Percentiles rank a stretch among this genome's conserved stretches.
Conservation (phyloP, 495 filamentous ascomycete species). For the Penicillium roqueforti region DNA sequence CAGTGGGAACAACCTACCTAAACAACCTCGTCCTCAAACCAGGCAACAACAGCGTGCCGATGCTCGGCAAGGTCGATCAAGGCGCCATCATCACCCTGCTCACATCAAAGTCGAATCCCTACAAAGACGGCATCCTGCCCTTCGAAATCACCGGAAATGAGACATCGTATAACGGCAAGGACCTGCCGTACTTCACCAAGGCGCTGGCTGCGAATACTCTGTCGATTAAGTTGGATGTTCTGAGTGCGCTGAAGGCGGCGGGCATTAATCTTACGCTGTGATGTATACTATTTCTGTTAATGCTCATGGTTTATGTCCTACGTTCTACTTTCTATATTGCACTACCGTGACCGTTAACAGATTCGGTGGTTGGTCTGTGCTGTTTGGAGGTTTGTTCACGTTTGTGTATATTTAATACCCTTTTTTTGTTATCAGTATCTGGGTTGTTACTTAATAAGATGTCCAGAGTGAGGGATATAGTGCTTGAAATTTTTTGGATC, state of each 20-base stretch:
- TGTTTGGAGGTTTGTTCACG: not conserved
- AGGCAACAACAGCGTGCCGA: slow-evolving; percentile 54
- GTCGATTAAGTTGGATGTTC: slow-evolving; percentile 40
- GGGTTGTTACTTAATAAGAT: not conserved
- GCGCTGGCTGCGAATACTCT: slow-evolving; percentile 42
- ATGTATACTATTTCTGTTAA: not conserved
- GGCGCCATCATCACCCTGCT: slow-evolving; percentile 41
- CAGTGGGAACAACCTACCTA: slow-evolving; percentile 53
- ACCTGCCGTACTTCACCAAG: slow-evolving; percentile 58
- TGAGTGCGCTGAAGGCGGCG: slow-evolving; percentile 27
- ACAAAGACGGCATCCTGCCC: slow-evolving; percentile 54
- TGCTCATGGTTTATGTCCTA: not conserved
- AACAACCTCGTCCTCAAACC: slow-evolving; percentile 56
- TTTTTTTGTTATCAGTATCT: not conserved
- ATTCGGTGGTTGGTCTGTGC: not conserved
- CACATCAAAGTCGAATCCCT: slow-evolving; percentile 32
- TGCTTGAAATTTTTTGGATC: no score
- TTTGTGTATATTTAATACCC: slow-evolving; percentile 7
- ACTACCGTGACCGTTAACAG: not conserved
- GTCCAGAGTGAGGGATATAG: no score
- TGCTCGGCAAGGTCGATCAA: slow-evolving; percentile 53
- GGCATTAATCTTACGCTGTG: not conserved
- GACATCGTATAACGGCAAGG: slow-evolving; percentile 54
- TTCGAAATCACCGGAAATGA: slow-evolving; percentile 55
- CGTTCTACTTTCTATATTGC: not conserved